Conservation (phyloP, 352 stramenopile species). For the Phytophthora nicotianae region DNA sequence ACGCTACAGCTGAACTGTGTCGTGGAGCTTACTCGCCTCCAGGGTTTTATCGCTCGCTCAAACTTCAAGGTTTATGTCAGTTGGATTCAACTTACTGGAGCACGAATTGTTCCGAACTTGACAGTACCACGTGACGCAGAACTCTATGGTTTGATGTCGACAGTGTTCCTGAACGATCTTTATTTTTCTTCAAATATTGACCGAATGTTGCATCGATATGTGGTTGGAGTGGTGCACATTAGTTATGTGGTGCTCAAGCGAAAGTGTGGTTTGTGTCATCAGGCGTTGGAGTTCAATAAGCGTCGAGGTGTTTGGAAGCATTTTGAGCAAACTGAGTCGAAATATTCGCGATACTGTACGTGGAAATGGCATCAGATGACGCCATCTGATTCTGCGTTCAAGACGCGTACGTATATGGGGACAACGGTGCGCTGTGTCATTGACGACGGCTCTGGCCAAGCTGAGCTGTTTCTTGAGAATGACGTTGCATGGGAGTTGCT, state of each 20-base stretch:
- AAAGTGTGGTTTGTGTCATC: conserved; percentile 62
- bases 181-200: conserved; percentile 51
- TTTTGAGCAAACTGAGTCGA: conserved; percentile 2
- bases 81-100: conserved; percentile 49
- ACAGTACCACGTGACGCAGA: conserved; percentile 28
- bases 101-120: conserved; percentile 5
- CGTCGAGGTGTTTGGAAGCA: conserved; percentile 53
- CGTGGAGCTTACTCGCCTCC: conserved; percentile 60
- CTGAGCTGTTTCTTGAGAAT: conserved; percentile 74
- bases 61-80: conserved; percentile 71
- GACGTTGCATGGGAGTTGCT: conserved; percentile 78
- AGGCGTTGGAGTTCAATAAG: conserved; percentile 49
- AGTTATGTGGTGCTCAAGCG: conserved; percentile 81
- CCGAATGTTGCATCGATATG: conserved; percentile 56
- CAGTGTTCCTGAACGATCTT: conserved; percentile 47
- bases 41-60: conserved; percentile 58
- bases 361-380: conserved; percentile 38
- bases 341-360: conserved; percentile 19
- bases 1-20: conserved; percentile 37
- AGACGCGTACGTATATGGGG: conserved; percentile 44
- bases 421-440: conserved; percentile 63
- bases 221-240: conserved; percentile 74
- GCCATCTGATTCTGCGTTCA: conserved; percentile 41
- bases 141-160: conserved; percentile 48
- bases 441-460: conserved; percentile 80